A percentile compares a stretch with the other conserved stretches of the same genome.
Evolutionary conservation across 331 rosid species (phyloP).

Genomic region (Rosa hybrid): DNA sequence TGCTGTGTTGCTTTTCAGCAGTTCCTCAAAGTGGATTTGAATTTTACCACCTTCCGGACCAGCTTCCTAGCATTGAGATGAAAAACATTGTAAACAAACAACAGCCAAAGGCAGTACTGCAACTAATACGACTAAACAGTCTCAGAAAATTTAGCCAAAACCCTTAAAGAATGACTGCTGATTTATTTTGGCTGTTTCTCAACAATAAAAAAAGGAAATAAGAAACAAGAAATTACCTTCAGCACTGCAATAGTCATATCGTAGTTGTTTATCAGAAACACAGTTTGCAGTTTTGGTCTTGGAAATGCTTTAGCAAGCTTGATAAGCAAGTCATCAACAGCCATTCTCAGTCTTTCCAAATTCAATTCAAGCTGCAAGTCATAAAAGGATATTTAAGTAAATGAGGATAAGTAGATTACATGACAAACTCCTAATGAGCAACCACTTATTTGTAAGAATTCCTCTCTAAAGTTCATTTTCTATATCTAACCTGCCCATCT

Average conservation of each 20-base stretch:
- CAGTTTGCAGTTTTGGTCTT: constrained; percentile 73
- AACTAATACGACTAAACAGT: not conserved
- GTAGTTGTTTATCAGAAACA: constrained; percentile 93
- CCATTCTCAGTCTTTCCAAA: constrained; percentile 93
- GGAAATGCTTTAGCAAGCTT: constrained; percentile 90
- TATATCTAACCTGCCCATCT: constrained; percentile 82
- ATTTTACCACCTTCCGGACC: constrained; percentile 92
- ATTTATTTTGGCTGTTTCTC: not conserved
- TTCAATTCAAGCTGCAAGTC: constrained; percentile 81
- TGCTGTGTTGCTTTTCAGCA: constrained; percentile 91
- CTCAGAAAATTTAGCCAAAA: constrained; percentile 7
- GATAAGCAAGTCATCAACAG: constrained; percentile 87
- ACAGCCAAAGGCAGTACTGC: not conserved
- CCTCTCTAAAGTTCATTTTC: constrained; percentile 14
- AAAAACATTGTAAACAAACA: constrained; percentile 22
- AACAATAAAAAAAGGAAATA: not conserved
- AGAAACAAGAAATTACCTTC: constrained; percentile 60
- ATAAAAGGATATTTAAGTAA: constrained; percentile 8
- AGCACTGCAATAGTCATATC: constrained; percentile 93
- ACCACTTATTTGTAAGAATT: not conserved
- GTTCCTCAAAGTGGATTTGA: constrained; percentile 91
- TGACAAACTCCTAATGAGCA: not conserved
- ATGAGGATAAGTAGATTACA: not conserved
- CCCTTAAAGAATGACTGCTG: not conserved
- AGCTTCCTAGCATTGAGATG: constrained; percentile 69